phyloP scores from a whole-genome alignment of 2,329 filamentous ascomycete genomes.

The Coniochaeta sp. region DNA sequence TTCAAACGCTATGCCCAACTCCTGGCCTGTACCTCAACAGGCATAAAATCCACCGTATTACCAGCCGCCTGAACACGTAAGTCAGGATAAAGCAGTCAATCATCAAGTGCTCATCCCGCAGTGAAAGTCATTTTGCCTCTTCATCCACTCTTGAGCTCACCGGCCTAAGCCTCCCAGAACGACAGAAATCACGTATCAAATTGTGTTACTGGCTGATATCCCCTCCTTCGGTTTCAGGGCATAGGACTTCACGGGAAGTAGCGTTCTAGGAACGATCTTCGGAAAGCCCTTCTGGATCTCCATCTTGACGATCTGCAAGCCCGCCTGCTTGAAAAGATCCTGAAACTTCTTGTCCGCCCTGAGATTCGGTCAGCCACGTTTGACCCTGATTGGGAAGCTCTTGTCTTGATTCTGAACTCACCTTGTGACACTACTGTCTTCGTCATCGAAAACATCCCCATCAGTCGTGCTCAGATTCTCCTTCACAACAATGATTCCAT shows the following conservation, averaged over 20 bases:
- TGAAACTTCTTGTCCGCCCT: conserved; percentile 68
- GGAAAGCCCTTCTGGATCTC: conserved; percentile 70
- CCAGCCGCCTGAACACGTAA: no score
- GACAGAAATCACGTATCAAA: no score
- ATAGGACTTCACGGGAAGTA: conserved; percentile 73
- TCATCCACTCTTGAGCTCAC: no score
- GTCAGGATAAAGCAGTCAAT: no score
- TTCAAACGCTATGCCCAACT: no score
- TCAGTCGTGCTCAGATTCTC: conserved; percentile 62
- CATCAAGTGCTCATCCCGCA: no score
- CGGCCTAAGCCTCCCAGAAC: no score
- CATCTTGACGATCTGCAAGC: conserved; percentile 58
- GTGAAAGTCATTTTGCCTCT: no score
- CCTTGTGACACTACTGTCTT: conserved; percentile 72
- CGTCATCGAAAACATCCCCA: conserved; percentile 65
- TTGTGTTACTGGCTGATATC: no score
- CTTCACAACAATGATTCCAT: conserved; percentile 63
- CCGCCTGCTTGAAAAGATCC: conserved; percentile 60
- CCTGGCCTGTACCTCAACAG: no score
- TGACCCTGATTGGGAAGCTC: no score
- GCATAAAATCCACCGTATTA: no score
- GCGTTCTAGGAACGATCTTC: conserved; percentile 36
- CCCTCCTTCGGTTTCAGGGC: conserved; percentile 53
- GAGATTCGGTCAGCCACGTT: not conserved
- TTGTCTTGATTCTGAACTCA: conserved; percentile 19